These are phyloP conservation scores for Aspergillus diversus DNA, from an alignment of 495 filamentous ascomycete genomes.

Conservation along the genomic window DNA sequence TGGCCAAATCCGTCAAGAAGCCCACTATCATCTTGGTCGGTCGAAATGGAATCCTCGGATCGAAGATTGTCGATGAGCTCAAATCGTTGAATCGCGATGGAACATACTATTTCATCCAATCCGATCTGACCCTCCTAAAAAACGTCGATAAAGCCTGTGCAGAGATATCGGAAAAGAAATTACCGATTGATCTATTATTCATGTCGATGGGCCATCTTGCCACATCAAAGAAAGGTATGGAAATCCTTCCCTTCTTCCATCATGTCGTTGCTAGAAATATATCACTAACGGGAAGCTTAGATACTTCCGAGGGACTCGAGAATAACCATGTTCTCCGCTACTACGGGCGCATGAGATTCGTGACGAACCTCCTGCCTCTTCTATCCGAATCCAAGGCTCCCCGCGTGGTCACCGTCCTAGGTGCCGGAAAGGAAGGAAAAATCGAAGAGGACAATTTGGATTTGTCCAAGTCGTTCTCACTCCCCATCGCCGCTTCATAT, in stretches of 20 bases:
- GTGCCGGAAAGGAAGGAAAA: slow-evolving; percentile 55
- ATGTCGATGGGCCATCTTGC: slow-evolving; percentile 29
- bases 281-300: slow-evolving; percentile 28
- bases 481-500: slow-evolving; percentile 43
- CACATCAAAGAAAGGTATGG: slow-evolving; percentile 21
- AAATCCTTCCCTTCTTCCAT: not conserved
- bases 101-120: slow-evolving; percentile 57
- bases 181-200: slow-evolving; percentile 65
- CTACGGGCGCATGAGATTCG: slow-evolving; percentile 68
- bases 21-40: slow-evolving; percentile 50
- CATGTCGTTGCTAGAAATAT: not conserved
- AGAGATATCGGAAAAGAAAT: slow-evolving; percentile 58
- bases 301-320: slow-evolving; percentile 63
- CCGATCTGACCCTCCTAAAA: slow-evolving; percentile 60
- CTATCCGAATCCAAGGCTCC: slow-evolving; percentile 48
- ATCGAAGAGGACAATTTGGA: slow-evolving; percentile 53
- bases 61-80: slow-evolving; percentile 33
- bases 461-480: slow-evolving; percentile 26
- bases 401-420: slow-evolving; percentile 63
- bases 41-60: slow-evolving; percentile 51
- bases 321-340: slow-evolving; percentile 55
- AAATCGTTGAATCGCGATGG: slow-evolving; percentile 36
- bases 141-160: slow-evolving; percentile 64
- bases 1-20: slow-evolving; percentile 49
- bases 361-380: slow-evolving; percentile 64